Conservation (phyloP, 352 stramenopile species). For the Phytopythium vexans region DNA sequence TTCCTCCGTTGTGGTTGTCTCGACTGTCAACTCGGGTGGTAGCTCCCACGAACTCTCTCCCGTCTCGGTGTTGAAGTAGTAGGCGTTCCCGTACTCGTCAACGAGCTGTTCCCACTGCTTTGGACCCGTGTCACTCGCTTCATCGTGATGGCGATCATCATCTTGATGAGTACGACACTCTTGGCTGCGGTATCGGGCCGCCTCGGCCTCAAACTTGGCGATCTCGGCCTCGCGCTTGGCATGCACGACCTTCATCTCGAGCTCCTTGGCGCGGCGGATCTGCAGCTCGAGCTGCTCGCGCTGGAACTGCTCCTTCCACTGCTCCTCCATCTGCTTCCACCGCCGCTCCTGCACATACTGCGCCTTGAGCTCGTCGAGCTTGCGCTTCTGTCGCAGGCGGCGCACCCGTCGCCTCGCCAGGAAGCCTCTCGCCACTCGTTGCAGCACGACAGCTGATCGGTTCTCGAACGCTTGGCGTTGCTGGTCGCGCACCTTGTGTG, state of each 20-base stretch:
- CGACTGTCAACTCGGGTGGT: slow-evolving; percentile 8
- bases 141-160: background rate
- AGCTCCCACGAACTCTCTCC: slow-evolving; percentile 52
- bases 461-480: slow-evolving; percentile 28
- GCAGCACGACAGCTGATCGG: slow-evolving; percentile 27
- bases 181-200: slow-evolving; percentile 37
- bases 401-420: slow-evolving; percentile 29
- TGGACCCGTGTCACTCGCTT: slow-evolving; percentile 3
- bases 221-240: slow-evolving; percentile 62
- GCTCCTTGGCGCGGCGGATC: slow-evolving; percentile 33
- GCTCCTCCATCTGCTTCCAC: slow-evolving; percentile 45
- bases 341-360: slow-evolving; percentile 57
- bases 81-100: slow-evolving; percentile 52
- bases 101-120: slow-evolving; percentile 25
- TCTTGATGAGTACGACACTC: slow-evolving; percentile 36
- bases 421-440: slow-evolving; percentile 31
- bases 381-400: slow-evolving; percentile 23
- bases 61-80: slow-evolving; percentile 61
- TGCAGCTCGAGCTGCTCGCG: slow-evolving; percentile 58
- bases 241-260: slow-evolving; percentile 46
- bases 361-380: slow-evolving; percentile 42
- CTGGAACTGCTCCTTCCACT: slow-evolving; percentile 56
- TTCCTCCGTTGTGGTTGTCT: background rate
- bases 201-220: slow-evolving; percentile 47
- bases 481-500: slow-evolving; percentile 31